Conservation (phyloP, 1,139 yeast genomes). For the Saccharomycopsis crataegensis region DNA sequence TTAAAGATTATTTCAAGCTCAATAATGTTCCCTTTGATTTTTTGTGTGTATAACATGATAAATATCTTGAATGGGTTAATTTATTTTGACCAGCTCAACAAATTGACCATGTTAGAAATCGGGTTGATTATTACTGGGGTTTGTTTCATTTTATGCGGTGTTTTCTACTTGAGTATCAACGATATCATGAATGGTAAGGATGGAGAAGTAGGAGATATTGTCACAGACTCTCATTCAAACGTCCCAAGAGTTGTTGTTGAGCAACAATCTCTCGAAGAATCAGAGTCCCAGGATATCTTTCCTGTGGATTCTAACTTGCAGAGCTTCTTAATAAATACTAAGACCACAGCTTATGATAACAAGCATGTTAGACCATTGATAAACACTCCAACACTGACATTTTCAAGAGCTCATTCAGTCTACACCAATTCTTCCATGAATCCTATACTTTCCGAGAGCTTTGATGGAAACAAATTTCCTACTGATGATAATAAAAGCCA, state of each 20-base stretch:
- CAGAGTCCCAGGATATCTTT: neutral
- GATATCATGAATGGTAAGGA: slow-evolving; percentile 3
- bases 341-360: neutral
- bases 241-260: neutral
- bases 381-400: slow-evolving; percentile 11
- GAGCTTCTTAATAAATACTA: slow-evolving; percentile 5
- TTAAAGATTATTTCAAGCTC: slow-evolving; percentile 68
- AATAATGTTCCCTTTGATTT: slow-evolving; percentile 75
- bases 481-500: neutral
- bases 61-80: slow-evolving; percentile 69
- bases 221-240: neutral
- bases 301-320: neutral
- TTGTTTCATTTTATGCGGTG: slow-evolving; percentile 43
- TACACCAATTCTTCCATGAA: slow-evolving; percentile 12
- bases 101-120: slow-evolving; percentile 33
- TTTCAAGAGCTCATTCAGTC: slow-evolving; percentile 9
- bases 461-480: neutral
- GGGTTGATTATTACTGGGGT: slow-evolving; percentile 46
- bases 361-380: neutral
- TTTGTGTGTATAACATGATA: slow-evolving; percentile 71
- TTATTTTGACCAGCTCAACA: slow-evolving; percentile 47
- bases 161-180: slow-evolving; percentile 40
- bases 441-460: slow-evolving; percentile 16
- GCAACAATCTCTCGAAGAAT: neutral
- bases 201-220: slow-evolving; percentile 1